phyloP scores from a whole-genome alignment of 129 eudicot genomes.

The Chrysanthemum seticuspe region DNA sequence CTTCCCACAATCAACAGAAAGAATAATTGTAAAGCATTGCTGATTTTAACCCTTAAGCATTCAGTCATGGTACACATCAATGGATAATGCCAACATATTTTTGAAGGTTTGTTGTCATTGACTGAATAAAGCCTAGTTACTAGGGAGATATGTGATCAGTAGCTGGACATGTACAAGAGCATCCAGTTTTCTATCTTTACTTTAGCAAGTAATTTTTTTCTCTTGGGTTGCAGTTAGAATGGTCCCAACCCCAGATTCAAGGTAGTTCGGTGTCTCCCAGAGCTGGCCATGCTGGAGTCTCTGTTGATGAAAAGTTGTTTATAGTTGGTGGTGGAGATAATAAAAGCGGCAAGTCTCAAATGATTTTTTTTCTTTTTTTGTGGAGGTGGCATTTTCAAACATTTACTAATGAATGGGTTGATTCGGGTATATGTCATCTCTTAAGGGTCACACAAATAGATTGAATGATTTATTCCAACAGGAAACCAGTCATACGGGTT shows the following conservation, averaged over 20 bases:
- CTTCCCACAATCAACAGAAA: constrained; percentile 2
- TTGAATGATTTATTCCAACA: not conserved
- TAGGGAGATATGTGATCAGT: not conserved
- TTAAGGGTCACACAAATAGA: not conserved
- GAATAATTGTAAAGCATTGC: not conserved
- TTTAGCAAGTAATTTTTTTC: constrained; percentile 18
- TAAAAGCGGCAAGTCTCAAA: constrained; percentile 53
- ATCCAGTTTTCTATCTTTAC: constrained; percentile 4
- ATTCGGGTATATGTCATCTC: not conserved
- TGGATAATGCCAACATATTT: constrained; percentile 8
- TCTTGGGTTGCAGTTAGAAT: constrained; percentile 65
- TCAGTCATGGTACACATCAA: not conserved
- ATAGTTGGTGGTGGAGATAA: constrained; percentile 99
- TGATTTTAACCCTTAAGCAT: not conserved
- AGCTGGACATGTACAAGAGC: constrained; percentile 4
- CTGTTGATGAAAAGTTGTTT: constrained; percentile 76
- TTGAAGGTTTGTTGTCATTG: not conserved
- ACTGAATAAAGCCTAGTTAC: constrained; percentile 9
- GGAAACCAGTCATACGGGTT: not conserved
- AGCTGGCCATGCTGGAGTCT: constrained; percentile 91
- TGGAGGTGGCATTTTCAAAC: not conserved
- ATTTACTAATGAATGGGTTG: not conserved
- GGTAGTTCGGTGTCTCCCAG: constrained; percentile 82
- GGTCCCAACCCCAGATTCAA: constrained; percentile 92
- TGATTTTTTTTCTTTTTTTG: not conserved